Percentiles rank a stretch among this genome's conserved stretches.
Conservation (phyloP, 2,329 filamentous ascomycete species). For the Penicillium rolfsii region DNA sequence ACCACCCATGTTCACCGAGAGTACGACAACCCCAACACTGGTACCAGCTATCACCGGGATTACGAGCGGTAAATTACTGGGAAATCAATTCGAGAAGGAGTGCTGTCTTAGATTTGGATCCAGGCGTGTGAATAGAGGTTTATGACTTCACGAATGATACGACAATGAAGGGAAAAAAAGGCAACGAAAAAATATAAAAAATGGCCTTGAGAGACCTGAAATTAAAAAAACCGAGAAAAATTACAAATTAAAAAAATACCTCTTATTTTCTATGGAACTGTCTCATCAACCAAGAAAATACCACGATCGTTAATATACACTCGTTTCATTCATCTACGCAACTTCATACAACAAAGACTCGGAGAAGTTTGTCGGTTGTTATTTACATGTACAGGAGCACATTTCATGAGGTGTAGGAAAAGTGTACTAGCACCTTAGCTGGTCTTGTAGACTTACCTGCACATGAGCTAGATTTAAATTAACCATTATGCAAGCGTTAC, state of each 20-base stretch:
- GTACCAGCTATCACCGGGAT: constrained; percentile 38
- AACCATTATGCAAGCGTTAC: background rate
- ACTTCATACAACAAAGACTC: background rate
- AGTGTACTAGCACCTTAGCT: background rate
- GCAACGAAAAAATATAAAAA: constrained; percentile 6
- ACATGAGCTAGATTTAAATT: background rate
- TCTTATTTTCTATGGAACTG: constrained; percentile 4
- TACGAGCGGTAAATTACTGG: constrained; percentile 31
- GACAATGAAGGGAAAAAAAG: constrained; percentile 11
- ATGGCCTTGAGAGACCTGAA: background rate
- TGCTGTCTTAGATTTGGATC: constrained; percentile 11
- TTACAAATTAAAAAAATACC: constrained; percentile 18
- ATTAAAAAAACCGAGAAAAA: background rate
- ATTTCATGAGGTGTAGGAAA: background rate
- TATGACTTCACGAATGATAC: constrained; percentile 16
- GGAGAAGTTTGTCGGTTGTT: background rate
- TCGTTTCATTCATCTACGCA: background rate
- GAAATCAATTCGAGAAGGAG: background rate
- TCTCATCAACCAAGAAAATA: constrained; percentile 9
- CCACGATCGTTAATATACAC: constrained; percentile 12
- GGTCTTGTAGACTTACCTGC: background rate
- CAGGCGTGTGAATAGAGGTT: constrained; percentile 14
- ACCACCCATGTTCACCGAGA: constrained; percentile 37
- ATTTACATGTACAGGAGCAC: background rate
- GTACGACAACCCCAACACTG: constrained; percentile 26